Conservation (phyloP, 2,329 filamentous ascomycete genomes). For the Ambrosiella cleistominuta region DNA sequence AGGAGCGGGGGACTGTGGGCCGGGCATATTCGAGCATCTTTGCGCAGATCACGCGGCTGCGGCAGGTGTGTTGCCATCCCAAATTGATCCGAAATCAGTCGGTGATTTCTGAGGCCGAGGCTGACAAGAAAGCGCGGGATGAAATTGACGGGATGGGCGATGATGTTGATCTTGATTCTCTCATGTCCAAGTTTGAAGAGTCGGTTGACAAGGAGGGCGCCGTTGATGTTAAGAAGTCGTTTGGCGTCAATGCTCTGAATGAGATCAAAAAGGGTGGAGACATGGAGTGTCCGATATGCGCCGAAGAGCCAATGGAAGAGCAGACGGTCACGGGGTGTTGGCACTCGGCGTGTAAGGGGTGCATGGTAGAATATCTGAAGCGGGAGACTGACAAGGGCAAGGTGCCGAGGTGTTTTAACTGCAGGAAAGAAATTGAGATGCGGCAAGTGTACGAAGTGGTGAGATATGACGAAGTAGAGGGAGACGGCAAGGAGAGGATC, state of each 20-base stretch:
- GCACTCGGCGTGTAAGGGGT: constrained; percentile 93
- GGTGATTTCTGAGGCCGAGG: constrained; percentile 73
- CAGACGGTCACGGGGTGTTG: constrained; percentile 92
- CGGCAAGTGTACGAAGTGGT: constrained; percentile 88
- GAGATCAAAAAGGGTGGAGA: constrained; percentile 83
- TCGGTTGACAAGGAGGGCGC: constrained; percentile 45
- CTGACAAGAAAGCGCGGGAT: constrained; percentile 61
- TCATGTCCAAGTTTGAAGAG: constrained; percentile 71
- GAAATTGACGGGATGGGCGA: constrained; percentile 68
- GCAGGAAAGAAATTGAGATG: constrained; percentile 62
- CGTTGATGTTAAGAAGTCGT: constrained; percentile 24
- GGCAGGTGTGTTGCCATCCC: constrained; percentile 90
- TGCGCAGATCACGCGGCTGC: constrained; percentile 79
- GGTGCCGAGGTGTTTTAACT: constrained; percentile 73
- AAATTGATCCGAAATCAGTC: constrained; percentile 71
- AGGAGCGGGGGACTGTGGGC: constrained; percentile 81
- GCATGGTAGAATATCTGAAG: constrained; percentile 74
- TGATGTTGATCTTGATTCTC: constrained; percentile 81
- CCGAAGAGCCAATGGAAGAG: constrained; percentile 88
- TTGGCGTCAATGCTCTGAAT: constrained; percentile 70
- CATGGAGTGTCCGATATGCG: constrained; percentile 85
- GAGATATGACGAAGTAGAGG: constrained; percentile 48
- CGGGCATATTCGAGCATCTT: constrained; percentile 97
- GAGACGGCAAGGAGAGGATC: constrained; percentile 26
- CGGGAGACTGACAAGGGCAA: constrained; percentile 66